Conservation (phyloP, 345 rosid genomes). For the Moricandia arvensis region DNA sequence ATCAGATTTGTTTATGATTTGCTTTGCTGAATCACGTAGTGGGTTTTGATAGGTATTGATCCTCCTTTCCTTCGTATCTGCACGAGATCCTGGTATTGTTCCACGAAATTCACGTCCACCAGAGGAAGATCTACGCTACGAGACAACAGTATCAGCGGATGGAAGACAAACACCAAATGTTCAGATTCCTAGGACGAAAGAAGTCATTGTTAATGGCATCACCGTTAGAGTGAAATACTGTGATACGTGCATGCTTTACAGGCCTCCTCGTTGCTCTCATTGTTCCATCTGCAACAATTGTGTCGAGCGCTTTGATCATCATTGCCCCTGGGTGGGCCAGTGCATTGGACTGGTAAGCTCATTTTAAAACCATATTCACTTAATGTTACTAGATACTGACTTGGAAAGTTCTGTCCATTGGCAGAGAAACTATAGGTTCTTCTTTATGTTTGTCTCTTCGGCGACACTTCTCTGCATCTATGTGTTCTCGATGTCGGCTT, state of each 20-base stretch:
- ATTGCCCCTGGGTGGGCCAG: constrained; percentile 99
- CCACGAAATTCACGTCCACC: constrained; percentile 96
- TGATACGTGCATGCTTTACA: constrained; percentile 96
- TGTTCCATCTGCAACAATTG: constrained; percentile 40
- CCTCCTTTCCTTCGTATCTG: constrained; percentile 84
- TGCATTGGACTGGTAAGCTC: constrained; percentile 90
- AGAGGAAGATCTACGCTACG: constrained; percentile 75
- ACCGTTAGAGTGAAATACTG: constrained; percentile 87
- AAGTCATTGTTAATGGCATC: constrained; percentile 73
- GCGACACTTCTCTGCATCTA: constrained; percentile 85
- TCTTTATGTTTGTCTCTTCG: constrained; percentile 94
- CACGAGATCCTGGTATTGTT: constrained; percentile 91
- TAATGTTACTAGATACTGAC: neutral
- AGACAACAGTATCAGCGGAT: constrained; percentile 49
- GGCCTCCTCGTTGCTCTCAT: constrained; percentile 98
- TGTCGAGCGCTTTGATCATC: constrained; percentile 97
- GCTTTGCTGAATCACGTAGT: constrained; percentile 12
- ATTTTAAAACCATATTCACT: neutral
- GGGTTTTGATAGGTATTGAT: constrained; percentile 66
- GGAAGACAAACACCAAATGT: constrained; percentile 89
- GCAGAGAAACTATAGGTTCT: constrained; percentile 97
- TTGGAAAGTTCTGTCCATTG: constrained; percentile 7
- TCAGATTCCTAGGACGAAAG: constrained; percentile 86
- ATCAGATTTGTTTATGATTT: neutral
- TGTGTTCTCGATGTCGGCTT: constrained; percentile 78